A percentile compares a stretch with the other conserved stretches of the same genome.
Evolutionary conservation across 164 flowering plant genomes (phyloP).

Genomic region (Litsea cubeba): DNA sequence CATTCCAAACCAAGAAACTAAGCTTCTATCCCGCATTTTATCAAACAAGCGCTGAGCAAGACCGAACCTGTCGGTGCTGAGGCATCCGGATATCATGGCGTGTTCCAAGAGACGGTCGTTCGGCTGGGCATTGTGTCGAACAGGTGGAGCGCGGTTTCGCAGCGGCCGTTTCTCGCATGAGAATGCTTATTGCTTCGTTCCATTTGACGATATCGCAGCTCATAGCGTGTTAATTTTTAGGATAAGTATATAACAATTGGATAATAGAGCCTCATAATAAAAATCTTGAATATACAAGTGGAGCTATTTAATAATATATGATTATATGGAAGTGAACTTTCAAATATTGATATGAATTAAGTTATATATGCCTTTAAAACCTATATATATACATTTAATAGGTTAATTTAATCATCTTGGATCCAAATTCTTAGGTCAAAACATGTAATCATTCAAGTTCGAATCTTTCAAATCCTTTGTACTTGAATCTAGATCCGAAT

Average conservation of each 20-base stretch:
- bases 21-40: constrained; percentile 44
- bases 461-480: no score
- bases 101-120: constrained; percentile 53
- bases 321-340: no score
- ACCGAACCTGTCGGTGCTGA: constrained; percentile 19
- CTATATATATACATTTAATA: not conserved
- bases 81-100: constrained; percentile 45
- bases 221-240: not conserved
- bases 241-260: no score
- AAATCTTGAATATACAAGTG: no score
- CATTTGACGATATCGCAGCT: constrained; percentile 43
- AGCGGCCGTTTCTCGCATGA: not conserved
- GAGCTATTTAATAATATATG: no score
- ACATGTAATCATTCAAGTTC: no score
- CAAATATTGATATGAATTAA: no score
- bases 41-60: constrained; percentile 38
- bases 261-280: no score
- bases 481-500: no score
- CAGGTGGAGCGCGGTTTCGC: constrained; percentile 23
- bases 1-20: constrained; percentile 70
- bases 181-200: constrained; percentile 31
- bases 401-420: not conserved
- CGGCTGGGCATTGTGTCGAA: constrained; percentile 40
- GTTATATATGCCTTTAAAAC: no score
- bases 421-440: not conserved